Conservation (phyloP, 2,329 filamentous ascomycete species). For the Aspergillus clavatus region DNA sequence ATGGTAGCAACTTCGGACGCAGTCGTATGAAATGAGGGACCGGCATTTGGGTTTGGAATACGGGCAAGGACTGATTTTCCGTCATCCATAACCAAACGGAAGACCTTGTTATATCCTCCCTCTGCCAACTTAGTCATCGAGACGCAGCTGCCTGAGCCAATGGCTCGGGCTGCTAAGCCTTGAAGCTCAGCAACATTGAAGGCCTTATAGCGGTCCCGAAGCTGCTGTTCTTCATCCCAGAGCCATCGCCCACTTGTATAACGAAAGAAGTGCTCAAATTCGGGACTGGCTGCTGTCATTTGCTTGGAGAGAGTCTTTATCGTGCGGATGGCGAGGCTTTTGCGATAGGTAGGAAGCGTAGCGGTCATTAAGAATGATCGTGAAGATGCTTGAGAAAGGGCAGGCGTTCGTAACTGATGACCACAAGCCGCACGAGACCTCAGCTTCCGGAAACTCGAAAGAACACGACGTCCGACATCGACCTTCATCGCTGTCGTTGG, state of each 20-base stretch:
- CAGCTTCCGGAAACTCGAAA: too few relatives aligned
- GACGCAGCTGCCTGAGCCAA: not conserved
- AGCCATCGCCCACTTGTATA: conserved; percentile 5
- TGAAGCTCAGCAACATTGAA: conserved; percentile 4
- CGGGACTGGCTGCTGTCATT: too few relatives aligned
- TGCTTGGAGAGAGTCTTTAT: too few relatives aligned
- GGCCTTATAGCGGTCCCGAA: not conserved
- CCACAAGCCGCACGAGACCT: too few relatives aligned
- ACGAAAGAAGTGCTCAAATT: too few relatives aligned
- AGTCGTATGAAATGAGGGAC: conserved; percentile 14
- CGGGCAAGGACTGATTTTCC: conserved; percentile 18
- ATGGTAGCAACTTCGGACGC: conserved; percentile 23
- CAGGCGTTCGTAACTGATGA: too few relatives aligned
- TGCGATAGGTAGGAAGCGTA: too few relatives aligned
- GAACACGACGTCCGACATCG: too few relatives aligned
- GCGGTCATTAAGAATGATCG: too few relatives aligned
- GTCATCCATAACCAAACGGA: conserved; percentile 14
- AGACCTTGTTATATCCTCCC: conserved; percentile 1
- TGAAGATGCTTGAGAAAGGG: too few relatives aligned
- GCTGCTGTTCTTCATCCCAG: conserved; percentile 1
- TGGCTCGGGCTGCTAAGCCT: not conserved
- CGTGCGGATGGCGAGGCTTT: too few relatives aligned
- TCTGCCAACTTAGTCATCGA: conserved; percentile 1
- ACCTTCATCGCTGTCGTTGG: too few relatives aligned
- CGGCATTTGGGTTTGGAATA: conserved; percentile 20